phyloP scores from a whole-genome alignment of 345 rosid species.

The Ceriops tagal region DNA sequence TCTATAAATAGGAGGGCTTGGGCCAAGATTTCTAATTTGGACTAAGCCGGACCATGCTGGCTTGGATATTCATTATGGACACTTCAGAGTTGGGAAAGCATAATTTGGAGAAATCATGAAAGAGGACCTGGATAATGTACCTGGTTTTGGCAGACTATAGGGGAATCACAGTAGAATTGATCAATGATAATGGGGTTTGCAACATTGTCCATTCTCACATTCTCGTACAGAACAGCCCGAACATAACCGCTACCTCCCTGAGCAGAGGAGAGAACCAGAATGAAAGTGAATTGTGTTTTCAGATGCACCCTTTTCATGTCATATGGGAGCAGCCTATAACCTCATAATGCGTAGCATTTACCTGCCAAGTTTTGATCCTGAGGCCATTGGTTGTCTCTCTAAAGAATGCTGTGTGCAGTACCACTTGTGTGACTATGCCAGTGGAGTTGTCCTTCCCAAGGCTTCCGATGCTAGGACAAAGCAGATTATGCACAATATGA shows the following conservation, averaged over 20 bases:
- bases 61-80: neutral
- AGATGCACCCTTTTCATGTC: neutral
- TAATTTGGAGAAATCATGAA: neutral
- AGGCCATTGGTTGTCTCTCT: slow-evolving; percentile 80
- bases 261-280: slow-evolving; percentile 4
- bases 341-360: slow-evolving; percentile 23
- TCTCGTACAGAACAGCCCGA: slow-evolving; percentile 71
- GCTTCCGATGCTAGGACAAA: slow-evolving; percentile 68
- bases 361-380: slow-evolving; percentile 99
- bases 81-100: too few relatives aligned
- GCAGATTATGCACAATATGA: neutral
- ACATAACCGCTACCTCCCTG: slow-evolving; percentile 97
- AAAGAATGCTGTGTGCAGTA: slow-evolving; percentile 77
- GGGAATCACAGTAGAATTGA: slow-evolving; percentile 97
- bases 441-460: slow-evolving; percentile 82
- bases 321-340: neutral
- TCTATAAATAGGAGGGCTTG: neutral
- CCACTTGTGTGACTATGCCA: slow-evolving; percentile 73
- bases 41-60: too few relatives aligned
- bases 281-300: neutral
- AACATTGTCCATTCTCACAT: slow-evolving; percentile 75
- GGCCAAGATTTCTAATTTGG: too few relatives aligned
- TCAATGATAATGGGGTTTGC: slow-evolving; percentile 87
- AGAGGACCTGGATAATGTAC: slow-evolving; percentile 28
- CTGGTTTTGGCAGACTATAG: slow-evolving; percentile 74